These are phyloP conservation scores for Chalaropsis thielavioides DNA, from an alignment of 2,329 filamentous ascomycete species.

Conservation along the genomic window DNA sequence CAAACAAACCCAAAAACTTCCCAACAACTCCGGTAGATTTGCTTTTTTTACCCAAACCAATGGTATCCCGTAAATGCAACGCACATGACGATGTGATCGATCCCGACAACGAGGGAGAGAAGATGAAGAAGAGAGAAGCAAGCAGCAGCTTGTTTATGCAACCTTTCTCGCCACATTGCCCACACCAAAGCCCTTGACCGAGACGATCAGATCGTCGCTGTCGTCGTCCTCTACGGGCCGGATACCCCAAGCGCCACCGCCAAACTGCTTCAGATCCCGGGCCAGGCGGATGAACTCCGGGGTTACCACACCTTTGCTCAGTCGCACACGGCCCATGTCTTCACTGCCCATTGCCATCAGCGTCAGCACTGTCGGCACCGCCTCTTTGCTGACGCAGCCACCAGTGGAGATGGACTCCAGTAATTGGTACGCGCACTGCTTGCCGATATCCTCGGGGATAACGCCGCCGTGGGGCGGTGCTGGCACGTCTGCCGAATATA, in stretches of 20 bases:
- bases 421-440: constrained; percentile 74
- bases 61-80: constrained; percentile 16
- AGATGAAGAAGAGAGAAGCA: neutral
- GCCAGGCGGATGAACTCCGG: constrained; percentile 69
- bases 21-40: constrained; percentile 18
- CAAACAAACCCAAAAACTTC: constrained; percentile 12
- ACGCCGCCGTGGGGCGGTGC: constrained; percentile 64
- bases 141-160: constrained; percentile 28
- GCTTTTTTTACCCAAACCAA: constrained; percentile 14
- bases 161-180: constrained; percentile 93
- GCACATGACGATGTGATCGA: constrained; percentile 2
- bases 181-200: constrained; percentile 82
- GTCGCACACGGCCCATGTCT: constrained; percentile 73
- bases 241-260: constrained; percentile 80
- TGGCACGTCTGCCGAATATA: constrained; percentile 77
- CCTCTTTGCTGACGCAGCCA: constrained; percentile 62
- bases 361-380: constrained; percentile 60
- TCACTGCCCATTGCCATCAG: constrained; percentile 98
- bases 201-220: constrained; percentile 64
- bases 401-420: constrained; percentile 70
- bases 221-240: constrained; percentile 55
- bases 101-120: constrained; percentile 7
- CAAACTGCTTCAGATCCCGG: constrained; percentile 76
- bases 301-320: constrained; percentile 68
- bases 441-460: constrained; percentile 81